phyloP scores from a whole-genome alignment of 2,329 filamentous ascomycete genomes.

The Thyridium curvatum region DNA sequence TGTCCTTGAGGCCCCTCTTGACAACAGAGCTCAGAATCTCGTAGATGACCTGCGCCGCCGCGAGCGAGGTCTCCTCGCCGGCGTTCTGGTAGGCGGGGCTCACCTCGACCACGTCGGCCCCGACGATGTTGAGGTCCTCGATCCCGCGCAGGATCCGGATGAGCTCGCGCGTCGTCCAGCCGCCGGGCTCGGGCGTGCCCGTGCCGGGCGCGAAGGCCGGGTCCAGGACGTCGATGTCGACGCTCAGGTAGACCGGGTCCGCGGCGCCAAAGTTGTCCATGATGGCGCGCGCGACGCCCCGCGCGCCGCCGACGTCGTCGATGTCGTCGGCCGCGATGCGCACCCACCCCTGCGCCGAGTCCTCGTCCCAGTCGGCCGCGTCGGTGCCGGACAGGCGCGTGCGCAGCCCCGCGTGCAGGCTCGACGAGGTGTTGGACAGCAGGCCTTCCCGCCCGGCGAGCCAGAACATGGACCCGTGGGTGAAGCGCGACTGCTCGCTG shows the following conservation, averaged over 20 bases:
- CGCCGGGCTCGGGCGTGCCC: conserved; percentile 82
- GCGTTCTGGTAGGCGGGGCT: conserved; percentile 71
- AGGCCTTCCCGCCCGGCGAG: conserved; percentile 76
- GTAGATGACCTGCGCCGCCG: conserved; percentile 75
- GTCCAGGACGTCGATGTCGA: conserved; percentile 26
- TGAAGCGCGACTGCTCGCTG: conserved; percentile 67
- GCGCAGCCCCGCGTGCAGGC: conserved; percentile 78
- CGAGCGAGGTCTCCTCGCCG: conserved; percentile 70
- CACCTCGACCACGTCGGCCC: conserved; percentile 85
- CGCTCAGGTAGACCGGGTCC: conserved; percentile 52
- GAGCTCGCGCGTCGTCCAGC: conserved; percentile 84
- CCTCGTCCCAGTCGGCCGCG: conserved; percentile 64
- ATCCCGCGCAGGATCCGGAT: conserved; percentile 76
- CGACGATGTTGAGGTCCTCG: conserved; percentile 76
- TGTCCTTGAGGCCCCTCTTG: conserved; percentile 27
- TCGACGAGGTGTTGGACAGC: conserved; percentile 57
- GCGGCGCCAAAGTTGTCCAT: conserved; percentile 22
- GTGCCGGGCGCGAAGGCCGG: conserved; percentile 39
- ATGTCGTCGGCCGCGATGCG: conserved; percentile 82
- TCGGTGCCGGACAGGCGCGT: conserved; percentile 65
- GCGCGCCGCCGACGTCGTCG: conserved; percentile 51
- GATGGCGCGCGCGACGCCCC: conserved; percentile 5
- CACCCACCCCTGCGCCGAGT: conserved; percentile 70
- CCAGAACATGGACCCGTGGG: conserved; percentile 90
- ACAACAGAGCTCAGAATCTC: conserved; percentile 74